Evolutionary conservation across 805 yeast genomes (phyloP).

Genomic region (Yarrowia osloensis): DNA sequence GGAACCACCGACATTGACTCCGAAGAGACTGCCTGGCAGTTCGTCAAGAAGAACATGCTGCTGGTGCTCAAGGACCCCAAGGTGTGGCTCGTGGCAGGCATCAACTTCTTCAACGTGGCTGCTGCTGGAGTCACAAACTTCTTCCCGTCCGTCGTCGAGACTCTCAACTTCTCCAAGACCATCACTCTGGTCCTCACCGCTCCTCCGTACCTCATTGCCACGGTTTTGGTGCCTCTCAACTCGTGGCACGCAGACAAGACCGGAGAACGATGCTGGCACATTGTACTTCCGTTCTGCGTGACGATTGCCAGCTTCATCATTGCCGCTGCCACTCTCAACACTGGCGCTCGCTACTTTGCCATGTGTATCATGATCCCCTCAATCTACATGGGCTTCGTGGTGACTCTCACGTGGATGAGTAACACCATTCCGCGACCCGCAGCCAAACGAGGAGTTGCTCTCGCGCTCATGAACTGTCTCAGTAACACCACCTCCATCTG

Average conservation of each 20-base stretch:
- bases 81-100: conserved; percentile 33
- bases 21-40: conserved; percentile 7
- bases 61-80: conserved; percentile 37
- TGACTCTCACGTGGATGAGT: conserved; percentile 57
- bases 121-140: conserved; percentile 64
- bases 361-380: conserved; percentile 59
- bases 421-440: conserved; percentile 61
- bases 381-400: conserved; percentile 56
- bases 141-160: conserved; percentile 61
- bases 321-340: conserved; percentile 47
- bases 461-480: conserved; percentile 52
- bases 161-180: conserved; percentile 53
- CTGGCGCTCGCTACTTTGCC: conserved; percentile 60
- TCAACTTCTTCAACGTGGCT: conserved; percentile 49
- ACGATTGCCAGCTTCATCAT: conserved; percentile 42
- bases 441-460: conserved; percentile 57
- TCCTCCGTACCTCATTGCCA: conserved; percentile 59
- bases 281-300: conserved; percentile 47
- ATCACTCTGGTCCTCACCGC: conserved; percentile 59
- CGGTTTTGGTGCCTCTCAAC: conserved; percentile 53
- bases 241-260: conserved; percentile 58
- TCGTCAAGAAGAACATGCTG: conserved; percentile 14
- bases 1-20: conserved; percentile 7
- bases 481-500: conserved; percentile 32
- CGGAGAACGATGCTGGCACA: conserved; percentile 57